Base-by-base conservation (phyloP, 257 asterid genomes). In the Striga asiatica region DNA sequence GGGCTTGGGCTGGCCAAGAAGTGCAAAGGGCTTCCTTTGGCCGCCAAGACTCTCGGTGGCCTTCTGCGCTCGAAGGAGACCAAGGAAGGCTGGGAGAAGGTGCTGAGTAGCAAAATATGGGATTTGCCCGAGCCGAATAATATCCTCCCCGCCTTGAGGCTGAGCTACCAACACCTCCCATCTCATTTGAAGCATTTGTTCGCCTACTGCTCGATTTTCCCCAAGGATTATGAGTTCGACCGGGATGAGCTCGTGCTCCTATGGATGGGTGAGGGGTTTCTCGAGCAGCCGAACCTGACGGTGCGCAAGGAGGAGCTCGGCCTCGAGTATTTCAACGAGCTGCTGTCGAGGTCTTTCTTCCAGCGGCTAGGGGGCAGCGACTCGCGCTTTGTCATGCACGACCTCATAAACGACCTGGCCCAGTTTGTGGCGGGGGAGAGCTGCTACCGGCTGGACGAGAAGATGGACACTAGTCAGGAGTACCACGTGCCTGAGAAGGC, bases 11-110 rank as follows among this genome's bases (percentile, higher is more conserved):
- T 82, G 35, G 79, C 68, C 22, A 76, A 68, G 76, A 82, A 71
- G 70, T 79, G 92, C 46, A 72, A 65, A 66, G 92, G 92, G 22
- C 78, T 82, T 73, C 92, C 92, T 56, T 70, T 82, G 72, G 92
- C 81, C 0, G 88, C 92, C 24, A 76, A 74, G 73, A 67, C 84
- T 25, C 84, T 82, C 14, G 88, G 88, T 17, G 81, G 84, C 28
- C 65, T 82, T 14, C 54, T 82, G 37, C 72, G 84, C 56, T 39
- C 76, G 35, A 82, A 74, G 56, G 70, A 54, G 31, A 73, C 66
- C 14, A 67, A 62, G 71, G 61, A 69, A 17, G 84, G 69, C 47
- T 82, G 92, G 92, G 56, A 47, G 0, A 65, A 55, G 11, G 81
- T 82, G 53, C 63, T 75, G 10, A 55, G 68, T n/a, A 79, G 92